Percentiles rank a stretch among this genome's conserved stretches.
Conservation (phyloP, 176 grass and related monocot genomes). For the Carex kokanica region DNA sequence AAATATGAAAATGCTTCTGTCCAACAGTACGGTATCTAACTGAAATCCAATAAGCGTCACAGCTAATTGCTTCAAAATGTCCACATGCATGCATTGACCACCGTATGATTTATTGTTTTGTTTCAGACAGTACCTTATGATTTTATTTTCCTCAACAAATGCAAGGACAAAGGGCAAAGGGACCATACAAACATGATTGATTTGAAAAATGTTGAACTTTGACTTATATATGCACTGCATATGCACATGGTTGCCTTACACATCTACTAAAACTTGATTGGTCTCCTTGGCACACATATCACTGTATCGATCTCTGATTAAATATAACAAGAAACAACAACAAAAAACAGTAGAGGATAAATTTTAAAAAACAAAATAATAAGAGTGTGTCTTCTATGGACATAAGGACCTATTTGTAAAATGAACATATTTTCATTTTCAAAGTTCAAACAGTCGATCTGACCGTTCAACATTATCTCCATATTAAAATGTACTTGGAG, state of each 20-base stretch:
- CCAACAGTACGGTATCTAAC: no score
- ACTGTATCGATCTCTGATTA: background rate
- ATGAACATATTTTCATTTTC: no score
- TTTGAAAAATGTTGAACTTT: background rate
- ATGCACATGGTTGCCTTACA: background rate
- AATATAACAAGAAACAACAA: background rate
- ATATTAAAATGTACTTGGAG: no score
- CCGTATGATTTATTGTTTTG: background rate
- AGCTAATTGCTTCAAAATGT: background rate
- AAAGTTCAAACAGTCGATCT: no score
- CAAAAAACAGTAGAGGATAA: background rate
- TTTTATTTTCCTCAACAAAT: background rate
- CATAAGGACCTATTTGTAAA: no score
- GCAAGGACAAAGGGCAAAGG: background rate
- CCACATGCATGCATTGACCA: slow-evolving; percentile 19
- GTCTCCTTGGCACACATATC: background rate
- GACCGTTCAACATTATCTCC: no score
- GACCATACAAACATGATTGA: background rate
- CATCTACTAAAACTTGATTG: background rate
- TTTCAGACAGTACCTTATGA: no score
- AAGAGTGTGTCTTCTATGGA: no score
- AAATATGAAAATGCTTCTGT: no score
- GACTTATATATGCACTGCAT: background rate
- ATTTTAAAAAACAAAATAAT: background rate
- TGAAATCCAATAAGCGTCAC: background rate